Base-by-base conservation (phyloP, 805 yeast genomes). In the Sugiyamaella smithiae region DNA sequence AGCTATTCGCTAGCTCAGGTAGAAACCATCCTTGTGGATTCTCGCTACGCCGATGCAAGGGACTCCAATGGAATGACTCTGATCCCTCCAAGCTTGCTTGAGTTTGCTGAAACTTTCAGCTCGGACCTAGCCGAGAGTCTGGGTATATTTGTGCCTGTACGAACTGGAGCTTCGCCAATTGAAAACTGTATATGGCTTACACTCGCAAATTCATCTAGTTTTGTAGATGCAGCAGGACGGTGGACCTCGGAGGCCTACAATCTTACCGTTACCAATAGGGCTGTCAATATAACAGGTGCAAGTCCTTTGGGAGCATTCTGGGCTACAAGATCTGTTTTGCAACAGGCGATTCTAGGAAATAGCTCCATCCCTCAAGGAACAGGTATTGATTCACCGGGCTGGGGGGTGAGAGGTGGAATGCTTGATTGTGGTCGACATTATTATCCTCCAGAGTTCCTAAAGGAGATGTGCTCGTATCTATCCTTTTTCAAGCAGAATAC, bases 41-140 rank as follows among this genome's bases (percentile, higher is more conserved):
- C 29, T 26, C 29, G 11, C 9, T 26, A 26, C 29, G 29, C 29
- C 7, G 29, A 26, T 7, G 7, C 7, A 8, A 7, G 29, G 4
- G 47, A 44, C 14, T 4, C 22, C 5, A 35, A 19, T 33, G 47
- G 47, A 5, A n/a, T 26, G 8, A 44, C 47, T 5, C 28, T 38
- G 36, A 42, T 50, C 49, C 48, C 55, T 26, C 43, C 56, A 48
- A 57, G 49, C 35, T 40, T 43, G 28, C 16, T 19, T 43, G 61
- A 55, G 54, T 61, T 53, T 48, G 20, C 55, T 54, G 58, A 56
- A 53, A 58, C 61, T 51, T 53, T 52, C 46, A 46, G 35, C 19
- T 24, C 45, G 2, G 40, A 45, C 12, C 19, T 40, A 20, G 29
- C 29, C 11, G 29, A 26, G 29, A 26, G 29, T 26, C 19, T 28